Conservation (phyloP, 345 rosid genomes). For the Populus ilicifolia region DNA sequence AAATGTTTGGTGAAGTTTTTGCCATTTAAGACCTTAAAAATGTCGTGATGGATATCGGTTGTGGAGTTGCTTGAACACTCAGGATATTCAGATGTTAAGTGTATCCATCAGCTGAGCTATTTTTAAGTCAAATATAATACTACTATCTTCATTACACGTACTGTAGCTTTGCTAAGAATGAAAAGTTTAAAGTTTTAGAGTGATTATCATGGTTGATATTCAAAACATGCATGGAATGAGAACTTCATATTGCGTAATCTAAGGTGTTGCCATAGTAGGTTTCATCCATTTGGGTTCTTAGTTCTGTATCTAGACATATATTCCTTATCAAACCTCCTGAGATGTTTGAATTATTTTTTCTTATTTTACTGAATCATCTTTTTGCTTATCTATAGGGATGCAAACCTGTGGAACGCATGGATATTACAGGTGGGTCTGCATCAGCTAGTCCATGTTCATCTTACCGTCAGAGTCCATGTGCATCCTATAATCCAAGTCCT, state of each 20-base stretch:
- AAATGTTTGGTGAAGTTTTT: not conserved
- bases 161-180: not conserved
- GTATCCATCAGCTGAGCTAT: not conserved
- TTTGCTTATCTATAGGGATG: conserved; percentile 54
- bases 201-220: not conserved
- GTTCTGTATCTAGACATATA: not conserved
- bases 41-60: not conserved
- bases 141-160: not conserved
- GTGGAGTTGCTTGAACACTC: not conserved
- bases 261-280: not conserved
- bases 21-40: not conserved
- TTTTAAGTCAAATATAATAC: not conserved
- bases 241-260: not conserved
- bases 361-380: not conserved
- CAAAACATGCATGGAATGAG: not conserved
- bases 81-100: not conserved
- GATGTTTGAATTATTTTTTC: not conserved
- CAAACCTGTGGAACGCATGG: conserved; percentile 80
- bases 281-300: not conserved
- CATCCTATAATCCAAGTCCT: conserved; percentile 85
- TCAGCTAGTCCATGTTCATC: conserved; percentile 77
- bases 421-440: conserved; percentile 67
- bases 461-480: conserved; percentile 70
- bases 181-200: not conserved
- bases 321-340: not conserved